Percentiles rank a stretch among this genome's conserved stretches.
phyloP scores from a whole-genome alignment of 2,329 filamentous ascomycete genomes.

The Botrytis paeoniae region DNA sequence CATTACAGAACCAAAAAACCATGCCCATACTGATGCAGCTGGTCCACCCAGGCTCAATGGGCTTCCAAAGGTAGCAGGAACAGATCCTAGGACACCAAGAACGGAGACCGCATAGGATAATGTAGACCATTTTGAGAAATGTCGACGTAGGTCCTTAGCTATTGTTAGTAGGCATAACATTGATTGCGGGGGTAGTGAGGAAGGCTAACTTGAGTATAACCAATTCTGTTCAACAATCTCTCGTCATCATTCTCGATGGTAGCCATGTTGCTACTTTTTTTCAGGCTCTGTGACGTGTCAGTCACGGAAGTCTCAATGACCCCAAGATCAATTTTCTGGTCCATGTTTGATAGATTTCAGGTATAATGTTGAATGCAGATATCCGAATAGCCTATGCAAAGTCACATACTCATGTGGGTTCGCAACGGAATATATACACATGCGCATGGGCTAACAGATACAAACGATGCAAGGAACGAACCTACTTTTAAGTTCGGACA shows the following conservation, averaged over 20 bases:
- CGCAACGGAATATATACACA: background rate
- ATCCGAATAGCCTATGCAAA: background rate
- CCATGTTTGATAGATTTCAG: background rate
- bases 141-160: conserved; percentile 54
- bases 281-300: background rate
- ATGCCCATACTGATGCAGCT: conserved; percentile 63
- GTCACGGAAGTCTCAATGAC: background rate
- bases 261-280: conserved; percentile 40
- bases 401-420: conserved; percentile 15
- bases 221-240: conserved; percentile 57
- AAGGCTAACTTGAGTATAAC: conserved; percentile 55
- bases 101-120: conserved; percentile 66
- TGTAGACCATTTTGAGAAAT: conserved; percentile 66
- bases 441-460: background rate
- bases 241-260: conserved; percentile 58
- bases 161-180: background rate
- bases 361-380: background rate
- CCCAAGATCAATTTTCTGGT: background rate
- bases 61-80: conserved; percentile 59
- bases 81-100: conserved; percentile 61
- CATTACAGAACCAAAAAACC: conserved; percentile 62
- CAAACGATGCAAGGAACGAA: background rate
- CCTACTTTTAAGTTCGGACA: background rate
- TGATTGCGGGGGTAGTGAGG: background rate
- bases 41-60: conserved; percentile 59